phyloP scores from a whole-genome alignment of 2,329 filamentous ascomycete genomes.

The Colletotrichum trifolii region DNA sequence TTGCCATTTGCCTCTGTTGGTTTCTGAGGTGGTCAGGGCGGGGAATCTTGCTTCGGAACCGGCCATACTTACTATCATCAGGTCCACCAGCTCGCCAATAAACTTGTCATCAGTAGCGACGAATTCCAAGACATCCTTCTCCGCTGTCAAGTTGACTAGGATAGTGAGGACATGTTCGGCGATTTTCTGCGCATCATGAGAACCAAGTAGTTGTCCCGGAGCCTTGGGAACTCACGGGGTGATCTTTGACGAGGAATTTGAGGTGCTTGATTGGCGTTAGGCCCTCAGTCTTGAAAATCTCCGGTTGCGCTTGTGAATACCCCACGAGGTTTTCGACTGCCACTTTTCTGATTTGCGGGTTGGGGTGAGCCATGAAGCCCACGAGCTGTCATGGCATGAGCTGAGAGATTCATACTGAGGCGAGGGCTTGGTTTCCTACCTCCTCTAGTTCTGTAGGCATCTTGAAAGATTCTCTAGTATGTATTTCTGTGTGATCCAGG shows the following conservation, averaged over 20 bases:
- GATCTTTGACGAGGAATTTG: slow-evolving; percentile 87
- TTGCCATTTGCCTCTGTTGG: slow-evolving; percentile 84
- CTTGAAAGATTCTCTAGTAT: slow-evolving; percentile 39
- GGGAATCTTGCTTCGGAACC: slow-evolving; percentile 32
- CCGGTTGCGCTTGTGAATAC: slow-evolving; percentile 78
- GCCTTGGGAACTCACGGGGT: slow-evolving; percentile 68
- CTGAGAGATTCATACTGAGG: slow-evolving; percentile 23
- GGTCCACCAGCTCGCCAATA: slow-evolving; percentile 76
- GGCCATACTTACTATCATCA: slow-evolving; percentile 74
- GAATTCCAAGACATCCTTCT: slow-evolving; percentile 77
- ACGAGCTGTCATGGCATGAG: slow-evolving; percentile 73
- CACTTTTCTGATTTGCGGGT: slow-evolving; percentile 87
- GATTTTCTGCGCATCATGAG: slow-evolving; percentile 70
- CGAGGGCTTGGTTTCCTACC: slow-evolving; percentile 54
- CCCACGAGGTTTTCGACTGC: slow-evolving; percentile 89
- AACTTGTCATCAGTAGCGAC: slow-evolving; percentile 85
- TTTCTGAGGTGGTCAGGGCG: slow-evolving; percentile 57
- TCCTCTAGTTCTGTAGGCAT: slow-evolving; percentile 85
- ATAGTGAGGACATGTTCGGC: slow-evolving; percentile 94
- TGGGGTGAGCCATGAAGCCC: slow-evolving; percentile 91
- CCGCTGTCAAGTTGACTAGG: slow-evolving; percentile 85
- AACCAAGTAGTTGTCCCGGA: background rate
- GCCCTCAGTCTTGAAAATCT: slow-evolving; percentile 85
- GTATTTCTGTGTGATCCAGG: background rate
- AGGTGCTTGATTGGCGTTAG: slow-evolving; percentile 85